phyloP scores from a whole-genome alignment of 768 basidiomycete genomes.

The Cyclocybe cylindracea region DNA sequence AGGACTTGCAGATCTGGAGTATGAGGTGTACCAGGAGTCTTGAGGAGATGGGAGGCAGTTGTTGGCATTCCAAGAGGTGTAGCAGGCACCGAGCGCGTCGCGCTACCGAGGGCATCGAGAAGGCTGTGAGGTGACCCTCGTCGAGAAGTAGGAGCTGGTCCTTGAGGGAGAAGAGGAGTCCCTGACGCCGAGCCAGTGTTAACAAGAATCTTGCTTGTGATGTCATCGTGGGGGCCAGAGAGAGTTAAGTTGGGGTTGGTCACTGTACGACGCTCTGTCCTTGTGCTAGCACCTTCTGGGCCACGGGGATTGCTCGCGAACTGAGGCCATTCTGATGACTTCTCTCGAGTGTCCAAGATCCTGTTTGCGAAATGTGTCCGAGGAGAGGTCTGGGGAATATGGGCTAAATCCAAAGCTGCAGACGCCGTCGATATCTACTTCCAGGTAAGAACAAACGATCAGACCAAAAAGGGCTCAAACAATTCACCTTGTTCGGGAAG shows the following conservation, averaged over 20 bases:
- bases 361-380: conserved; percentile 59
- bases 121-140: conserved; percentile 73
- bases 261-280: conserved; percentile 67
- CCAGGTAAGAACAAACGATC: conserved; percentile 8
- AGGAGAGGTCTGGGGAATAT: conserved; percentile 80
- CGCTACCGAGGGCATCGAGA: conserved; percentile 57
- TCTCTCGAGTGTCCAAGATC: conserved; percentile 59
- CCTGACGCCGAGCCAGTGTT: conserved; percentile 57
- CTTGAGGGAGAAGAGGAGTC: conserved; percentile 66
- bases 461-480: neutral
- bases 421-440: conserved; percentile 80
- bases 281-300: conserved; percentile 55
- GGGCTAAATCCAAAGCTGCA: conserved; percentile 91
- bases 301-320: conserved; percentile 67
- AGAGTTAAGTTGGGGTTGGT: conserved; percentile 74
- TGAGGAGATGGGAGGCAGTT: conserved; percentile 51
- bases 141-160: conserved; percentile 53
- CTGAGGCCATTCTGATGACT: conserved; percentile 93
- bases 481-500: conserved; percentile 62
- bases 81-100: conserved; percentile 81
- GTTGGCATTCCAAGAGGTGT: conserved; percentile 69
- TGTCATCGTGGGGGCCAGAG: conserved; percentile 55
- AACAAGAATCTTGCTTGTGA: conserved; percentile 39
- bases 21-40: conserved; percentile 70
- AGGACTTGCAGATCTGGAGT: conserved; percentile 59